These are phyloP conservation scores for Globisporangium paroecandrum DNA, from an alignment of 352 stramenopile species.

Conservation along the genomic window DNA sequence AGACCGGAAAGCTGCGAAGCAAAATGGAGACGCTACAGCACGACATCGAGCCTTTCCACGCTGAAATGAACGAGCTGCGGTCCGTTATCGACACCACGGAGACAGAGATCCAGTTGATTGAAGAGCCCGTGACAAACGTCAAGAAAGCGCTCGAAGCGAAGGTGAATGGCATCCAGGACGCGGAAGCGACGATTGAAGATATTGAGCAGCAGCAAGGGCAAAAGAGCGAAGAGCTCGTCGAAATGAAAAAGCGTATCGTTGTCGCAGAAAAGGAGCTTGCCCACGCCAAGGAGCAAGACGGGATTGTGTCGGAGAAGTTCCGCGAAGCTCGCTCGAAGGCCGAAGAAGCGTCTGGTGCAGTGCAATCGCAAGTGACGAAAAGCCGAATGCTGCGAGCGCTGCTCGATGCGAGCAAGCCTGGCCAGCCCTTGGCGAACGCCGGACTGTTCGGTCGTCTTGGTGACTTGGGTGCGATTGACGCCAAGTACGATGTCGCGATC, in stretches of 20 bases:
- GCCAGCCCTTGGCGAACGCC: conserved; percentile 88
- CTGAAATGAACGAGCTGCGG: conserved; percentile 63
- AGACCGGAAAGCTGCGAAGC: conserved; percentile 65
- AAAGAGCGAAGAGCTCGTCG: conserved; percentile 49
- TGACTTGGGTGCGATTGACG: conserved; percentile 95
- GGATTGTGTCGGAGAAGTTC: conserved; percentile 51
- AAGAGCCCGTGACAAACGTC: conserved; percentile 65
- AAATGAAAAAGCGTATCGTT: conserved; percentile 72
- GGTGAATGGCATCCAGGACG: conserved; percentile 45
- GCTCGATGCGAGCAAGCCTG: conserved; percentile 88
- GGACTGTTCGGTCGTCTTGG: conserved; percentile 95
- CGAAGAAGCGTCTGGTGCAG: conserved; percentile 62
- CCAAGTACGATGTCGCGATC: conserved; percentile 97
- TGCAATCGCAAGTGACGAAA: conserved; percentile 65
- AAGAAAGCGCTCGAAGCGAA: conserved; percentile 81
- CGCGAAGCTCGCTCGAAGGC: conserved; percentile 71
- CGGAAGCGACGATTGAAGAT: conserved; percentile 53
- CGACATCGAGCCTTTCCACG: conserved; percentile 74
- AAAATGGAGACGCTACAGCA: conserved; percentile 75
- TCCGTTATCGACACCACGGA: conserved; percentile 79
- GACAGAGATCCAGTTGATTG: conserved; percentile 76
- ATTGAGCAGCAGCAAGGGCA: conserved; percentile 57
- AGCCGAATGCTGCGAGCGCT: conserved; percentile 87
- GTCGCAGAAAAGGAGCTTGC: conserved; percentile 83
- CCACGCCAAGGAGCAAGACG: conserved; percentile 46